Evolutionary conservation across 2,329 filamentous ascomycete genomes (phyloP).

Genomic region (Polychaeton citri): DNA sequence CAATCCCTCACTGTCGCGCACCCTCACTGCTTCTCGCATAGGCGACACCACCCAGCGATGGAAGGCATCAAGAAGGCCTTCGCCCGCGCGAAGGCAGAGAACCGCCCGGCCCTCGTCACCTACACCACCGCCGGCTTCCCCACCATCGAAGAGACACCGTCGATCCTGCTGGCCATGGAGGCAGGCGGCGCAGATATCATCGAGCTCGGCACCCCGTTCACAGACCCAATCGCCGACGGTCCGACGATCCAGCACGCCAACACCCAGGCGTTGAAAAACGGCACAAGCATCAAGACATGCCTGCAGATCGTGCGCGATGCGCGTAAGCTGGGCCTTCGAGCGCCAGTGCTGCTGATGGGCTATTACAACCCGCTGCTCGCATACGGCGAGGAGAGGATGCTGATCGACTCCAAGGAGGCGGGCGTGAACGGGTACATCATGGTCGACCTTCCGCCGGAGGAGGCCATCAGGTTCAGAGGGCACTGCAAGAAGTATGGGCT

Average conservation of each 20-base stretch:
- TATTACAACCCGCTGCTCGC: constrained; percentile 96
- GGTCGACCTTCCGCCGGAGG: constrained; percentile 88
- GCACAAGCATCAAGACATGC: constrained; percentile 67
- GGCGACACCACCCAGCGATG: constrained; percentile 19
- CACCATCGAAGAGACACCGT: constrained; percentile 63
- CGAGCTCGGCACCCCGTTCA: constrained; percentile 92
- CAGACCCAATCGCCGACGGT: constrained; percentile 94
- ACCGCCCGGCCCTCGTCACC: constrained; percentile 65
- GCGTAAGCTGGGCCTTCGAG: constrained; percentile 60
- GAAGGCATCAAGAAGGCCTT: constrained; percentile 38
- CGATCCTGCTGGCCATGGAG: constrained; percentile 79
- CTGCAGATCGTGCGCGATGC: constrained; percentile 76
- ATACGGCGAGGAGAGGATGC: constrained; percentile 83
- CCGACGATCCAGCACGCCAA: constrained; percentile 95
- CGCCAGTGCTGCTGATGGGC: constrained; percentile 88
- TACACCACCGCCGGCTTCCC: constrained; percentile 96
- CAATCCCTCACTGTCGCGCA: too few species aligned
- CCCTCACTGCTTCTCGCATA: neutral
- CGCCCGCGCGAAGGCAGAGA: constrained; percentile 37
- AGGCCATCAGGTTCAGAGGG: constrained; percentile 82
- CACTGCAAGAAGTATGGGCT: constrained; percentile 70
- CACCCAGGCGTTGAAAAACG: constrained; percentile 75
- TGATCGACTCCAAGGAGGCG: constrained; percentile 69
- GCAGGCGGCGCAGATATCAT: constrained; percentile 89
- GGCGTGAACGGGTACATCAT: constrained; percentile 95